These are phyloP conservation scores for Solanum chacoense DNA, from an alignment of 305 asterid species.

Conservation along the genomic window DNA sequence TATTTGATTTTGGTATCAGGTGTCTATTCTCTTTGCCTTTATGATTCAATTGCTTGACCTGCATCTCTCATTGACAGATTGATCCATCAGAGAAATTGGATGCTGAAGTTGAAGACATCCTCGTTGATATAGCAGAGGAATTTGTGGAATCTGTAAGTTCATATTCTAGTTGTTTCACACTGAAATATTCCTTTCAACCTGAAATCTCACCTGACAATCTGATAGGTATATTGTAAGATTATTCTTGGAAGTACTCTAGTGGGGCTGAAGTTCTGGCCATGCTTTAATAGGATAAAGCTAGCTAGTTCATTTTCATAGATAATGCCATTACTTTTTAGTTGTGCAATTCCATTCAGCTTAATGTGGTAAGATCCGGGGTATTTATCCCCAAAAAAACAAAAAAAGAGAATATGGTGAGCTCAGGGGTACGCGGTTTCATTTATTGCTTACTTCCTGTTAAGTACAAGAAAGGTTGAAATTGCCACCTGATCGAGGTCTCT, in stretches of 20 bases:
- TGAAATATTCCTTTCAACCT: neutral
- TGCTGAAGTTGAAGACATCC: constrained; percentile 75
- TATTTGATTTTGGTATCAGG: neutral
- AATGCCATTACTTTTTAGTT: constrained; percentile 4
- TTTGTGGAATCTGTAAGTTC: constrained; percentile 89
- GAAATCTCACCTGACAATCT: neutral
- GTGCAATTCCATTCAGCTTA: constrained; percentile 4
- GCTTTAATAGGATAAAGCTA: neutral
- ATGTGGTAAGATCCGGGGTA: neutral
- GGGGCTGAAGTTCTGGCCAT: neutral
- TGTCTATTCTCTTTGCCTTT: neutral
- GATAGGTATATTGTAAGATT: neutral
- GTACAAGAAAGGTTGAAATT: neutral
- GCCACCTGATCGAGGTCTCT: neutral
- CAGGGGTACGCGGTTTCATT: neutral
- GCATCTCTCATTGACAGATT: constrained; percentile 34
- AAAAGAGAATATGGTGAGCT: neutral
- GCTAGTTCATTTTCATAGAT: neutral
- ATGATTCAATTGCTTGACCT: neutral
- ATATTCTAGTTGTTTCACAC: neutral
- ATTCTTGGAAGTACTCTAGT: neutral
- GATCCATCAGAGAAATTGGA: constrained; percentile 84
- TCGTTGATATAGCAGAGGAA: constrained; percentile 80
- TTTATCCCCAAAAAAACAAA: neutral
- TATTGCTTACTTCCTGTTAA: neutral